A percentile compares a stretch with the other conserved stretches of the same genome.
Evolutionary conservation across 768 basidiomycete genomes (phyloP).

Genomic region (Tricholoma matsutake): DNA sequence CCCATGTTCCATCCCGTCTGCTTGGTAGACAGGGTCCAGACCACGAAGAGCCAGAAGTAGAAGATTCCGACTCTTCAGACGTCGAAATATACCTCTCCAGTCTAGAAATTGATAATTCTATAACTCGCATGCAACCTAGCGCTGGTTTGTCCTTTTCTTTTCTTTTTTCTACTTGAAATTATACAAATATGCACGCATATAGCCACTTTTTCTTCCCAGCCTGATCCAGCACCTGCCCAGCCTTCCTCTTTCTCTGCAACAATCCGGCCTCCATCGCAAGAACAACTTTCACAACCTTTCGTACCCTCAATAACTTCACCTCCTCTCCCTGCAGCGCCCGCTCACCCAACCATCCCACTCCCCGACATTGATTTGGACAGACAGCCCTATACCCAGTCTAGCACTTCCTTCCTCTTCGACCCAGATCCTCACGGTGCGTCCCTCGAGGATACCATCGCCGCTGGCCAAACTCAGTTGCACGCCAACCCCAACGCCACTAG

Average conservation of each 20-base stretch:
- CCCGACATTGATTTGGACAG: constrained; percentile 1
- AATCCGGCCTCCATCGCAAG: not conserved
- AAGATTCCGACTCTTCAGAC: constrained; percentile 16
- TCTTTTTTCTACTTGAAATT: not conserved
- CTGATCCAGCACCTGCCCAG: not conserved
- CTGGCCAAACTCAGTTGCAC: not conserved
- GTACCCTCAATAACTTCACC: not conserved
- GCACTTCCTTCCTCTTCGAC: not conserved
- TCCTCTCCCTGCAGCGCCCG: not conserved
- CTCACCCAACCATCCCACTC: constrained; percentile 7
- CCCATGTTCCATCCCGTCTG: not conserved
- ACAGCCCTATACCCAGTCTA: constrained; percentile 1
- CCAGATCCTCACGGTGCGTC: not conserved
- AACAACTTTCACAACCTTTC: not conserved
- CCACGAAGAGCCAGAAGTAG: constrained; percentile 10
- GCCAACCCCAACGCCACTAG: not conserved
- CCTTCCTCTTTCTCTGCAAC: not conserved
- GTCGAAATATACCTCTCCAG: constrained; percentile 36
- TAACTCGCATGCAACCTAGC: not conserved
- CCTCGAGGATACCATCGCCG: not conserved
- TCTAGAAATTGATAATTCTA: constrained; percentile 30
- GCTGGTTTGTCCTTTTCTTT: not conserved
- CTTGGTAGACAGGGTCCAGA: not conserved
- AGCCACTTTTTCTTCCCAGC: not conserved
- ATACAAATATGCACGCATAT: not conserved